Conservation (phyloP, 768 basidiomycete genomes). For the Tremella mesenterica region DNA sequence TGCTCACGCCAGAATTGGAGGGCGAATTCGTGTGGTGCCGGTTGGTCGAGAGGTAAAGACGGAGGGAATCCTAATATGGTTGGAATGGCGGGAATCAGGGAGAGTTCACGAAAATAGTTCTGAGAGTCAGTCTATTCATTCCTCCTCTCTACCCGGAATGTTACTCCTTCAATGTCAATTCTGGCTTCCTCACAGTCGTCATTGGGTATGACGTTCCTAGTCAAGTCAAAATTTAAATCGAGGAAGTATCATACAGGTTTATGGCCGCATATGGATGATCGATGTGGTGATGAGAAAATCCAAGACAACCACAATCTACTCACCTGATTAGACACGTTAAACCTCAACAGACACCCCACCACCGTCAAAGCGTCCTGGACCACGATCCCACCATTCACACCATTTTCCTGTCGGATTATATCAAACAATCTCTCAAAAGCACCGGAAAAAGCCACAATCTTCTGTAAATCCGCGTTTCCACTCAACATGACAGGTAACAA, state of each 20-base stretch:
- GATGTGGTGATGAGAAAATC: too few relatives aligned
- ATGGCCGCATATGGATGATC: too few relatives aligned
- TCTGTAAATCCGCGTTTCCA: constrained; percentile 88
- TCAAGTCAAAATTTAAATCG: background rate
- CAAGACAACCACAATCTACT: too few relatives aligned
- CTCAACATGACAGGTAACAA: constrained; percentile 72
- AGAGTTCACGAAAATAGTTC: constrained; percentile 93
- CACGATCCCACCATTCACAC: constrained; percentile 80
- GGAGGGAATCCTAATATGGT: constrained; percentile 53
- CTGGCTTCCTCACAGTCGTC: too few relatives aligned
- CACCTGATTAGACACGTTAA: constrained; percentile 92
- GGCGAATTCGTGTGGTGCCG: constrained; percentile 63
- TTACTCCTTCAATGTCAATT: too few relatives aligned
- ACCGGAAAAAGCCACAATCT: constrained; percentile 91
- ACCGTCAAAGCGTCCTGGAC: constrained; percentile 78
- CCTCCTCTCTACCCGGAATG: background rate
- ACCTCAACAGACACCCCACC: constrained; percentile 75
- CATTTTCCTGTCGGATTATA: constrained; percentile 77
- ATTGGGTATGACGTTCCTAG: too few relatives aligned
- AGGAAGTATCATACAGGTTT: too few relatives aligned
- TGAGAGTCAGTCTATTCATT: constrained; percentile 42
- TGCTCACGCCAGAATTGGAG: constrained; percentile 94
- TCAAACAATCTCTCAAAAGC: constrained; percentile 92
- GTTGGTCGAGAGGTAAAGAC: constrained; percentile 59
- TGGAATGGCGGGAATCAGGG: constrained; percentile 55